A percentile compares a stretch with the other conserved stretches of the same genome.
phyloP scores from a whole-genome alignment of 2,329 filamentous ascomycete species.

The Cladosporium sp. region DNA sequence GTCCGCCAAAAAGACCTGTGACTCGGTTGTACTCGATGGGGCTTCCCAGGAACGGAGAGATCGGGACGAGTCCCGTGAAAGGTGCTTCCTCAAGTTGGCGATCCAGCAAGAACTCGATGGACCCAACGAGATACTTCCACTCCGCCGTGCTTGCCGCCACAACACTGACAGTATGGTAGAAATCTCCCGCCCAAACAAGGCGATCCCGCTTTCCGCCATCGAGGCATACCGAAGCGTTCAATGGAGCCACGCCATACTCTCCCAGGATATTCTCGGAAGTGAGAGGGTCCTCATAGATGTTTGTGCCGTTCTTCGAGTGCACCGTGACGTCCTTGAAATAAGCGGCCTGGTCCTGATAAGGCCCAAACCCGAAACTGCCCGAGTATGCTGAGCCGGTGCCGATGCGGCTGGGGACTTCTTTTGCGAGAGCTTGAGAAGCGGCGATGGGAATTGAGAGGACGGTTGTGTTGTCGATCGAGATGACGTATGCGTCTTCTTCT shows the following conservation, averaged over 20 bases:
- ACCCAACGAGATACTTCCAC: conserved; percentile 33
- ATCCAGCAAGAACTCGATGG: conserved; percentile 29
- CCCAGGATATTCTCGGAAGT: conserved; percentile 25
- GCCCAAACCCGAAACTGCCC: conserved; percentile 39
- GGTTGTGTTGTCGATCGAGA: conserved; percentile 26
- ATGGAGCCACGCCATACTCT: conserved; percentile 36
- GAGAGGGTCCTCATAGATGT: conserved; percentile 31
- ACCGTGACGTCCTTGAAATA: conserved; percentile 35
- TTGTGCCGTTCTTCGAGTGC: conserved; percentile 26
- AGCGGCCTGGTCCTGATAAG: conserved; percentile 37
- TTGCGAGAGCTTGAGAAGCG: conserved; percentile 14
- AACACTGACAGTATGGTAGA: conserved; percentile 38
- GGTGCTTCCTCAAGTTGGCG: conserved; percentile 19
- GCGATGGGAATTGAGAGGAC: conserved; percentile 22
- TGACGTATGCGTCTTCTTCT: conserved; percentile 23
- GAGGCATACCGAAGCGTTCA: conserved; percentile 35
- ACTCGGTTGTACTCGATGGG: conserved; percentile 13
- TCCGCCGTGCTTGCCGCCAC: conserved; percentile 34
- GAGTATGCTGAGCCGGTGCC: conserved; percentile 3
- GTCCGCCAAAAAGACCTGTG: conserved; percentile 10
- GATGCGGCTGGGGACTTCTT: background rate
- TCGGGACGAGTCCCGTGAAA: conserved; percentile 16
- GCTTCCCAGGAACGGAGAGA: conserved; percentile 16
- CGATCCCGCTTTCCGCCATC: conserved; percentile 42
- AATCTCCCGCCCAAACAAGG: conserved; percentile 41